Evolutionary conservation across 257 asterid species (phyloP).

Genomic region (Solanum chilense): DNA sequence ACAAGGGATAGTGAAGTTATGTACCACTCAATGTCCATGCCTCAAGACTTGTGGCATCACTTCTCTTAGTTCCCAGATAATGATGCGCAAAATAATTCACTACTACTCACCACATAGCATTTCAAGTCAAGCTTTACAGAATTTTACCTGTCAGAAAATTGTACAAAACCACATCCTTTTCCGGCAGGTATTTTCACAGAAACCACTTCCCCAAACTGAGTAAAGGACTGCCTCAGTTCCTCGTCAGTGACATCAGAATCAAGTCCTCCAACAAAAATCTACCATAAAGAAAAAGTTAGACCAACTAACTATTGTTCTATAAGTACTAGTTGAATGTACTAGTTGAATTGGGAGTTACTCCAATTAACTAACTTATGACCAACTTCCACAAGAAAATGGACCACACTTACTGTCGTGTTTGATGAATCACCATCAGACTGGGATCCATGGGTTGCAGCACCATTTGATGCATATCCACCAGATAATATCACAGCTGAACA

Average conservation of each 20-base stretch:
- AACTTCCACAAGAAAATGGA: slow-evolving; percentile 6
- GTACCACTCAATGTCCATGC: not conserved
- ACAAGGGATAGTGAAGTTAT: not conserved
- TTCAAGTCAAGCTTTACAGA: not conserved
- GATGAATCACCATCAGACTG: slow-evolving; percentile 57
- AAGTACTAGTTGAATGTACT: not conserved
- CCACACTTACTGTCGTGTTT: slow-evolving; percentile 88
- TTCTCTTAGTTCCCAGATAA: not conserved
- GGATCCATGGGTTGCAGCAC: slow-evolving; percentile 41
- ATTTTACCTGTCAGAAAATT: slow-evolving; percentile 60
- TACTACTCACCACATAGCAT: not conserved
- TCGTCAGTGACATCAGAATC: slow-evolving; percentile 91
- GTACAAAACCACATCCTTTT: slow-evolving; percentile 98
- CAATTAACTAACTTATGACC: not conserved
- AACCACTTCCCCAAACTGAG: slow-evolving; percentile 76
- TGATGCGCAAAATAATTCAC: not conserved
- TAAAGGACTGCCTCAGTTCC: slow-evolving; percentile 67
- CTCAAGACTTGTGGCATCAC: not conserved
- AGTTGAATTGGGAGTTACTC: not conserved
- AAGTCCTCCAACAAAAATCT: slow-evolving; percentile 57
- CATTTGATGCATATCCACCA: slow-evolving; percentile 75
- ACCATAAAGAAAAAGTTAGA: not conserved
- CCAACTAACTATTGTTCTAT: not conserved
- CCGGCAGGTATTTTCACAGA: slow-evolving; percentile 92
- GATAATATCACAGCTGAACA: slow-evolving; percentile 60